A percentile compares a stretch with the other conserved stretches of the same genome.
phyloP scores from a whole-genome alignment of 2,329 filamentous ascomycete species.

The Thielaviopsis ethacetica region DNA sequence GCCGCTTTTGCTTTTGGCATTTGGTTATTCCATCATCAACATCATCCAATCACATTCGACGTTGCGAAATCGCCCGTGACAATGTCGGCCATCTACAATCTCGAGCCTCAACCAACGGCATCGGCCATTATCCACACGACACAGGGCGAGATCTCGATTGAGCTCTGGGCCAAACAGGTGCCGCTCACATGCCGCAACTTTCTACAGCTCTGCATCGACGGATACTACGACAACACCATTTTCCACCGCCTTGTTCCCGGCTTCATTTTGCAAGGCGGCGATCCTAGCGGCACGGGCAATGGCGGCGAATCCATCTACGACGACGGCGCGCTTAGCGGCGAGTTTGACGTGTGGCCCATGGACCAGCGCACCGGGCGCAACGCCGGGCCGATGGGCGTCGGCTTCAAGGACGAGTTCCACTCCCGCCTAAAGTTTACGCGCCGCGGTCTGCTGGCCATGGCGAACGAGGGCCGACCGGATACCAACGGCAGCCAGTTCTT shows the following conservation, averaged over 20 bases:
- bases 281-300: constrained; percentile 81
- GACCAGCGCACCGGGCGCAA: constrained; percentile 47
- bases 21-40: neutral
- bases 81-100: constrained; percentile 87
- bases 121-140: constrained; percentile 86
- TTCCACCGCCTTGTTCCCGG: constrained; percentile 87
- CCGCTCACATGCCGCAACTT: constrained; percentile 90
- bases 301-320: constrained; percentile 89
- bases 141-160: constrained; percentile 72
- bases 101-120: constrained; percentile 78
- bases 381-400: constrained; percentile 40
- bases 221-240: constrained; percentile 84
- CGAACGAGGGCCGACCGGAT: constrained; percentile 61
- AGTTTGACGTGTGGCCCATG: constrained; percentile 57
- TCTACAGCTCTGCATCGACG: constrained; percentile 82
- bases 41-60: neutral
- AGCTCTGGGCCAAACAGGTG: constrained; percentile 89
- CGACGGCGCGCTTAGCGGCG: constrained; percentile 56
- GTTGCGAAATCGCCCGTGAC: neutral
- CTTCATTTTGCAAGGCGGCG: constrained; percentile 88
- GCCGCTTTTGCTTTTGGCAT: neutral
- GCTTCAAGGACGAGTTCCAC: constrained; percentile 76
- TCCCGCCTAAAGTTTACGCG: constrained; percentile 85
- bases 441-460: constrained; percentile 85
- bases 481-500: constrained; percentile 97